Evolutionary conservation across 306 rosid species (phyloP).

Genomic region (Dryas drummondii): DNA sequence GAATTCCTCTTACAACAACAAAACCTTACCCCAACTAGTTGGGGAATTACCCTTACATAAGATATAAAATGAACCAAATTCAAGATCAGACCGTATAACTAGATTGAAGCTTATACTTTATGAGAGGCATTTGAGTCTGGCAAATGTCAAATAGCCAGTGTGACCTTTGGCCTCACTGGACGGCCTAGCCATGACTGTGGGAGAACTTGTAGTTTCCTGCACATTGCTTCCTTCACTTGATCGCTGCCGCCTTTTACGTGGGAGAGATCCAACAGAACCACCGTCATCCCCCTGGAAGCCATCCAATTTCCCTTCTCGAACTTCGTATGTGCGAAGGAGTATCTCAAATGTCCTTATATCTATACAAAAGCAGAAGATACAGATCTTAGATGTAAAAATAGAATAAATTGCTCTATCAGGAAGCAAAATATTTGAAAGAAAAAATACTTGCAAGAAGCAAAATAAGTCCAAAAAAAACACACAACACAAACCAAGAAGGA

Average conservation of each 20-base stretch:
- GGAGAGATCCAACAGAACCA: constrained; percentile 45
- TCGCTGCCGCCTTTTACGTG: constrained; percentile 66
- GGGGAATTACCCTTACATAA: not conserved
- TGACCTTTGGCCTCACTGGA: constrained; percentile 82
- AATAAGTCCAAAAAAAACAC: not conserved
- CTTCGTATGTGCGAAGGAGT: constrained; percentile 70
- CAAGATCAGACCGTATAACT: not conserved
- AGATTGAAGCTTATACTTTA: constrained; percentile 21
- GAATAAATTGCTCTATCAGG: not conserved
- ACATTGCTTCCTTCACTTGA: constrained; percentile 49
- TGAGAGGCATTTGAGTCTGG: constrained; percentile 62
- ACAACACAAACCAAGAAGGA: not conserved
- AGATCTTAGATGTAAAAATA: not conserved
- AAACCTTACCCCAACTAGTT: not conserved
- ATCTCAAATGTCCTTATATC: constrained; percentile 90
- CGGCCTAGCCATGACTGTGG: constrained; percentile 63
- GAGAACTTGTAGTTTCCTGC: constrained; percentile 33
- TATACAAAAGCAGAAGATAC: constrained; percentile 25
- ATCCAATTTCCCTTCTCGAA: constrained; percentile 56
- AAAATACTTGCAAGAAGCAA: not conserved
- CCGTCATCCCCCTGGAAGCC: constrained; percentile 21
- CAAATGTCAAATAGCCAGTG: constrained; percentile 89
- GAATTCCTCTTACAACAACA: not conserved
- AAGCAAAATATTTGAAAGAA: not conserved
- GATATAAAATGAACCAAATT: not conserved